Conservation (phyloP, 2,329 filamentous ascomycete species). For the Phialophora tarda region DNA sequence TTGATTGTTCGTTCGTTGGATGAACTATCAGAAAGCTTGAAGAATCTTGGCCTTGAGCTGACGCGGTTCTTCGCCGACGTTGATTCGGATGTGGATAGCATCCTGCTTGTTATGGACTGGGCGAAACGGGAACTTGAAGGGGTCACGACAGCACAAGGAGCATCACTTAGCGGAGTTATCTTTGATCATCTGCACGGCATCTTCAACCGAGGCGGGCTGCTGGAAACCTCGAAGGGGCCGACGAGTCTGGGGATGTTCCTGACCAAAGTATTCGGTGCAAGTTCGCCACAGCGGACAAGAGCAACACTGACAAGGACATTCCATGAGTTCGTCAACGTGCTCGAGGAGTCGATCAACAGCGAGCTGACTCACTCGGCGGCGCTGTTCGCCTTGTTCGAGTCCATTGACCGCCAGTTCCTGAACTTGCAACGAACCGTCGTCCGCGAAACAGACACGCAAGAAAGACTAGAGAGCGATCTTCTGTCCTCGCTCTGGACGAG, state of each 20-base stretch:
- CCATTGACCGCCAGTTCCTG: conserved; percentile 86
- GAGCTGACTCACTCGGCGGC: conserved; percentile 80
- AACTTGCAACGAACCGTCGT: conserved; percentile 85
- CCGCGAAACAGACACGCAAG: conserved; percentile 80
- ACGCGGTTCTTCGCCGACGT: conserved; percentile 93
- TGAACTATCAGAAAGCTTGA: conserved; percentile 82
- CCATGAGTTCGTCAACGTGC: conserved; percentile 80
- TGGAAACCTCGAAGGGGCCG: conserved; percentile 55
- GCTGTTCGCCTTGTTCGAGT: conserved; percentile 88
- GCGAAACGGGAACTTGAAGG: conserved; percentile 81
- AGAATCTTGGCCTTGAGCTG: conserved; percentile 80
- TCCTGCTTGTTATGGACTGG: conserved; percentile 96
- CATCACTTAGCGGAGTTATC: conserved; percentile 49
- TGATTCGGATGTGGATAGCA: conserved; percentile 89
- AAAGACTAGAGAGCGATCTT: conserved; percentile 78
- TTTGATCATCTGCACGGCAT: conserved; percentile 85
- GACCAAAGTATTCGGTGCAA: conserved; percentile 77
- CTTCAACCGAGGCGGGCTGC: conserved; percentile 61
- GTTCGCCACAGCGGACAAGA: conserved; percentile 78
- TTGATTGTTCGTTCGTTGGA: conserved; percentile 87
- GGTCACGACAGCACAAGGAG: conserved; percentile 62
- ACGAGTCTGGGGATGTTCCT: conserved; percentile 72
- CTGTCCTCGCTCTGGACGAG: conserved; percentile 85
- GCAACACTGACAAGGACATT: conserved; percentile 84
- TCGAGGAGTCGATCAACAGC: conserved; percentile 86